phyloP scores from a whole-genome alignment of 1,139 yeast species.

The Blastobotrys buckinghamii region DNA sequence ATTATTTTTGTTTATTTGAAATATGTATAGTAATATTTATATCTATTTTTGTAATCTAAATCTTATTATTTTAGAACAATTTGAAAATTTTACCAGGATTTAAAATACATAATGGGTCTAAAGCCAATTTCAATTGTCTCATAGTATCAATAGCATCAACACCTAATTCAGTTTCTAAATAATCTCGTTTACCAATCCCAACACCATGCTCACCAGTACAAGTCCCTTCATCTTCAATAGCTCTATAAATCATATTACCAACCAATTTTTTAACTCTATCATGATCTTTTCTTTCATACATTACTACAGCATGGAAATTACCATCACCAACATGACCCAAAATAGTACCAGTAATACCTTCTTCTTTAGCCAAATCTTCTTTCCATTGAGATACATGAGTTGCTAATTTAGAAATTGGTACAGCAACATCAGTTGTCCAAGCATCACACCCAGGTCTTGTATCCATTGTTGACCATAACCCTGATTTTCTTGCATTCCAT shows the following conservation, averaged over 20 bases:
- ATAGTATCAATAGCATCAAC: constrained; percentile 58
- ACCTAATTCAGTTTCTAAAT: constrained; percentile 61
- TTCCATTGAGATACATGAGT: constrained; percentile 67
- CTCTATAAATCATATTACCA: constrained; percentile 60
- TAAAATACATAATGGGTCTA: constrained; percentile 64
- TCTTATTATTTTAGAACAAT: no score
- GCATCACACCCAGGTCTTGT: constrained; percentile 35
- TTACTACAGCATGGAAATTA: constrained; percentile 74
- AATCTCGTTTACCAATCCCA: constrained; percentile 70
- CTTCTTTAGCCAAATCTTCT: constrained; percentile 51
- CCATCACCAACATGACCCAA: constrained; percentile 93
- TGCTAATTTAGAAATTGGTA: constrained; percentile 62
- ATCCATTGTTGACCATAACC: constrained; percentile 79
- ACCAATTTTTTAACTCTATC: constrained; percentile 47
- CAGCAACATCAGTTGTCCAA: constrained; percentile 84
- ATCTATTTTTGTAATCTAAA: background rate
- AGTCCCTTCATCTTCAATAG: constrained; percentile 65
- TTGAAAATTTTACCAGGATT: constrained; percentile 68
- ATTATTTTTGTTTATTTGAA: no score
- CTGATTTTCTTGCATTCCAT: constrained; percentile 87
- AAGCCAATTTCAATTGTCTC: constrained; percentile 62
- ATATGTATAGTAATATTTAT: background rate
- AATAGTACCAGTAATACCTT: constrained; percentile 48
- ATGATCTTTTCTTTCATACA: constrained; percentile 41
- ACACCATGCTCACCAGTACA: constrained; percentile 89